Percentiles rank a stretch among this genome's conserved stretches.
Evolutionary conservation across 2,329 filamentous ascomycete species (phyloP).

Genomic region (Talaromyces amestolkiae): DNA sequence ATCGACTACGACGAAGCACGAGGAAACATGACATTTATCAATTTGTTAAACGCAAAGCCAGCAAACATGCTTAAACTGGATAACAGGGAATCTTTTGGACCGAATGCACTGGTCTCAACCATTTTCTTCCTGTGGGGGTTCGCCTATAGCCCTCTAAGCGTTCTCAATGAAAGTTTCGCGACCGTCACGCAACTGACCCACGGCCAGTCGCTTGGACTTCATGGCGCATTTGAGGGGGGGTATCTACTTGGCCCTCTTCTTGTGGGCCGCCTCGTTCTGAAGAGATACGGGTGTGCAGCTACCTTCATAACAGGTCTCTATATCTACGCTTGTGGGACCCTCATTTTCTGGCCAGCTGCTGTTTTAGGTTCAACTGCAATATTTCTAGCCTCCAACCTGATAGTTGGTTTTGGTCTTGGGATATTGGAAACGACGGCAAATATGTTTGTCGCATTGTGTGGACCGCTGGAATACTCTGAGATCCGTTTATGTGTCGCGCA

Average conservation of each 20-base stretch:
- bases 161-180: background rate
- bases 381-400: constrained; percentile 4
- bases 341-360: constrained; percentile 10
- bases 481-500: constrained; percentile 48
- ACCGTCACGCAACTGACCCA: background rate
- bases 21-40: background rate
- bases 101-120: constrained; percentile 1
- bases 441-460: constrained; percentile 10
- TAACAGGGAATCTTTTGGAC: background rate
- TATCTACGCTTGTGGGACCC: constrained; percentile 5
- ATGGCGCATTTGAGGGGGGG: background rate
- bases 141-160: constrained; percentile 1
- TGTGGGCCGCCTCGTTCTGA: constrained; percentile 8
- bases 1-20: background rate
- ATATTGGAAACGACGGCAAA: constrained; percentile 9
- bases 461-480: constrained; percentile 11
- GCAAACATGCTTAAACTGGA: constrained; percentile 12
- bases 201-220: background rate
- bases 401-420: constrained; percentile 13
- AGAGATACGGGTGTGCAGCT: constrained; percentile 3
- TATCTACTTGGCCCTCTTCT: constrained; percentile 6
- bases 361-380: background rate
- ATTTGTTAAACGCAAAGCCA: constrained; percentile 11
- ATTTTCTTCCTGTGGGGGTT: constrained; percentile 10
- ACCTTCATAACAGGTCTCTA: constrained; percentile 13